These are phyloP conservation scores for Boletus eberwhitei DNA, from an alignment of 768 basidiomycete species.

Conservation along the genomic window DNA sequence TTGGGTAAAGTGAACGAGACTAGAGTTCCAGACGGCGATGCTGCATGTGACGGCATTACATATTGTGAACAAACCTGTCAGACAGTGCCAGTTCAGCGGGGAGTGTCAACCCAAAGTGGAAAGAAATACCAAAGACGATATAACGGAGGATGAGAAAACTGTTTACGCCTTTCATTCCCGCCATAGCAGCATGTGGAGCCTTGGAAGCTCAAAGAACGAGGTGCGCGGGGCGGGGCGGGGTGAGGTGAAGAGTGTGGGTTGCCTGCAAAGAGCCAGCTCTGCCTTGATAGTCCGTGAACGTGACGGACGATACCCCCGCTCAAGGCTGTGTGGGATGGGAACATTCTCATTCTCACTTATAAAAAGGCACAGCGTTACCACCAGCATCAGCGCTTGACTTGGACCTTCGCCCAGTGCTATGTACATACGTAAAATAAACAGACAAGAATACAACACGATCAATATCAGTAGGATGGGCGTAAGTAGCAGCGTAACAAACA, in stretches of 20 bases:
- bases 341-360: neutral
- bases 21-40: slow-evolving; percentile 67
- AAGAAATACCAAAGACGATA: slow-evolving; percentile 51
- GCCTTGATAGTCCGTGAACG: slow-evolving; percentile 9
- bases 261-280: slow-evolving; percentile 31
- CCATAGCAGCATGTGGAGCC: slow-evolving; percentile 29
- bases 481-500: slow-evolving; percentile 23
- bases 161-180: slow-evolving; percentile 38
- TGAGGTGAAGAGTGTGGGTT: neutral
- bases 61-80: slow-evolving; percentile 53
- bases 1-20: slow-evolving; percentile 39
- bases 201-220: slow-evolving; percentile 12
- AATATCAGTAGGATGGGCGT: slow-evolving; percentile 13
- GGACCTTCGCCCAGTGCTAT: neutral
- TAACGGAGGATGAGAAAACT: slow-evolving; percentile 53
- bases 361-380: neutral
- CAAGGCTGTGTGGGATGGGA: slow-evolving; percentile 21
- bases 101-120: neutral
- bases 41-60: slow-evolving; percentile 65
- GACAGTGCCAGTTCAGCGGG: slow-evolving; percentile 2
- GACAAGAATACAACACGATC: slow-evolving; percentile 20
- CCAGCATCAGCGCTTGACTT: neutral
- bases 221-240: slow-evolving; percentile 34
- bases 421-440: slow-evolving; percentile 15
- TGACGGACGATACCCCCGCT: slow-evolving; percentile 5